phyloP scores from a whole-genome alignment of 306 rosid species.

The Cucurbita ficifolia region DNA sequence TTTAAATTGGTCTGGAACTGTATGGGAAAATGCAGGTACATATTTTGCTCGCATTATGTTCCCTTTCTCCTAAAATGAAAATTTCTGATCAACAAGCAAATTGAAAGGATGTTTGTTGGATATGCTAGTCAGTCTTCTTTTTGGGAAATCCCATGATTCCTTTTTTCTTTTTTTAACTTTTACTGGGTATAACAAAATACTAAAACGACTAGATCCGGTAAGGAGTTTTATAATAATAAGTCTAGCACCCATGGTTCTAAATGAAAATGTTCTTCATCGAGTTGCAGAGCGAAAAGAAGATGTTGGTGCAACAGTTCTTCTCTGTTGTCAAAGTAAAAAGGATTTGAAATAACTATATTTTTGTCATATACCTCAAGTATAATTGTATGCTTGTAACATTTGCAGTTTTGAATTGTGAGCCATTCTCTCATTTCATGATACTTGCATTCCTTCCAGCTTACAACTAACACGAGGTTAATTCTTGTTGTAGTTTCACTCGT shows the following conservation, averaged over 20 bases:
- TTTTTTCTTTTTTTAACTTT: background rate
- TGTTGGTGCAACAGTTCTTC: background rate
- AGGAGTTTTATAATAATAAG: background rate
- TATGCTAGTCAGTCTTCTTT: background rate
- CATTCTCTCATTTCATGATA: background rate
- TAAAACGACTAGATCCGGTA: background rate
- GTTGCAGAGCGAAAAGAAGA: background rate
- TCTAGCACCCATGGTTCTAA: background rate
- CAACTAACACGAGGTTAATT: background rate
- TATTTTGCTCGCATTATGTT: background rate
- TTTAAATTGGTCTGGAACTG: constrained; percentile 81
- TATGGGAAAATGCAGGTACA: constrained; percentile 81
- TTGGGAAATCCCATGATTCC: background rate
- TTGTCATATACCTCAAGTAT: background rate
- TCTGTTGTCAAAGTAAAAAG: background rate
- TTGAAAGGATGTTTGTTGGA: background rate
- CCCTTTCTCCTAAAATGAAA: background rate
- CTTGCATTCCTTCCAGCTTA: background rate
- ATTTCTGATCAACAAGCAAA: background rate
- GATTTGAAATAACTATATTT: background rate
- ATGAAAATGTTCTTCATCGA: background rate
- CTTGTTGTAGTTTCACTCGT: constrained; percentile 56
- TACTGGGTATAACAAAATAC: background rate
- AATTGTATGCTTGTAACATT: background rate
- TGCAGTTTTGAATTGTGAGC: background rate